A percentile compares a stretch with the other conserved stretches of the same genome.
Conservation (phyloP, 1,139 yeast species). For the Saccharomyces hybrid region DNA sequence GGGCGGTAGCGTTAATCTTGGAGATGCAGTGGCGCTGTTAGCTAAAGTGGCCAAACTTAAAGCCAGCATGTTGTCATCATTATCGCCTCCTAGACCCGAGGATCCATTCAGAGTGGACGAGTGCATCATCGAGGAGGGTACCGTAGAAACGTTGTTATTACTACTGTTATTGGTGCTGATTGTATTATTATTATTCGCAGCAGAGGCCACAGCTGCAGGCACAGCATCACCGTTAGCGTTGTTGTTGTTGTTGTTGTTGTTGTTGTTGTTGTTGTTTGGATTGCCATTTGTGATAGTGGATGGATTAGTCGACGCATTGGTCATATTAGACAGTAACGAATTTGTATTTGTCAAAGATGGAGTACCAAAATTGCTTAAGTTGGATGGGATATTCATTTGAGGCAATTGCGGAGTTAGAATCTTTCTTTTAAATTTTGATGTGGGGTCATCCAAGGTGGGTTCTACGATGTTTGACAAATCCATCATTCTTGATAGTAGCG, state of each 20-base stretch:
- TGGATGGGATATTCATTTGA: not conserved
- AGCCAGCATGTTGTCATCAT: slow-evolving; percentile 24
- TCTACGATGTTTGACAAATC: slow-evolving; percentile 23
- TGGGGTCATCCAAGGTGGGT: slow-evolving; percentile 24
- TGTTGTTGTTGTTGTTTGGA: not conserved
- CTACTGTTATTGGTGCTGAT: slow-evolving; percentile 1
- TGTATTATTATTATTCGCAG: not conserved
- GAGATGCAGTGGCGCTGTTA: slow-evolving; percentile 21
- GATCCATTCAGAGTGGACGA: slow-evolving; percentile 12
- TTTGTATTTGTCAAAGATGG: not conserved
- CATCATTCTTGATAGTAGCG: slow-evolving; percentile 22
- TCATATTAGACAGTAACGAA: not conserved
- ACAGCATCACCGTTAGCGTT: not conserved
- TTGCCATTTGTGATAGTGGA: not conserved
- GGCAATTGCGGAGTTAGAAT: slow-evolving; percentile 8
- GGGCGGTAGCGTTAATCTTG: slow-evolving; percentile 19
- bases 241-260: not conserved
- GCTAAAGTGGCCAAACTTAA: slow-evolving; percentile 24
- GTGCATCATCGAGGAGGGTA: slow-evolving; percentile 8
- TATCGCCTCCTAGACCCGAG: slow-evolving; percentile 15
- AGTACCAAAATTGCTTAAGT: slow-evolving; percentile 4
- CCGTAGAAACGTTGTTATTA: slow-evolving; percentile 7
- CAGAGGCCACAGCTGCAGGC: no score
- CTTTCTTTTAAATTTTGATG: slow-evolving; percentile 18
- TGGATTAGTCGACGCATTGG: not conserved